Base-by-base conservation (phyloP, 441 rosid genomes). In the Codiaeum variegatum region DNA sequence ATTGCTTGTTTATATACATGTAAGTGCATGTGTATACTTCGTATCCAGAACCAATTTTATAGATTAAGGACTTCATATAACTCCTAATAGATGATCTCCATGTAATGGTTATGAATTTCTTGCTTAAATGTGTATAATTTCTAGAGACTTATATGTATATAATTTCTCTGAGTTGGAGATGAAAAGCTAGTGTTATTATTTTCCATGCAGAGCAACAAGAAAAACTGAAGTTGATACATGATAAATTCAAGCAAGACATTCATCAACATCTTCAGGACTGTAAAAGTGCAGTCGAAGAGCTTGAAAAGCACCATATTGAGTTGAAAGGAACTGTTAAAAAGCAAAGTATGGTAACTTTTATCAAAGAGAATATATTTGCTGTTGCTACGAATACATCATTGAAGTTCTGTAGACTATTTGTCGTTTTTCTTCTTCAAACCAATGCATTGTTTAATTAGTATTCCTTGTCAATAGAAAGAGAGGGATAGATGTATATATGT, bases 181-280 rank as follows among this genome's bases (percentile, higher is more conserved):
- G 47, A 64, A 40, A 56, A 31, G 29, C 64, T 67, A 13, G 42
- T 19, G 46, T 44, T 59, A 59, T 64, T 72, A 61, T 62, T 63
- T 51, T 26, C 64, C 29, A 60, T 62, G 79, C 91, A 92, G 99
- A 88, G 80, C 89, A 88, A 85, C 85, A 86, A 78, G 90, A 92
- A 74, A 85, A 85, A 72, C 77, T 91, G 75, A 86, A 83, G 77
- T 59, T 76, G 85, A 84, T 91, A 67, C 87, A 88, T 62, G 87
- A 85, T 71, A 90, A 85, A 71, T 90, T 90, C 76, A 85, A 80
- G 84, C 85, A 84, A 71, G 96, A 88, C 58, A 70, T 90, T 13
- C 73, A 82, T 54, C 86, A 78, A 55, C 88, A 86, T 81, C 85
- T 91, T 47, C 83, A 85, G 79, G 85, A 84, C 55, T 90, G 85